Percentiles rank a stretch among this genome's conserved stretches.
Evolutionary conservation across 129 eudicot species (phyloP).

Genomic region (Helianthus tuberosus): DNA sequence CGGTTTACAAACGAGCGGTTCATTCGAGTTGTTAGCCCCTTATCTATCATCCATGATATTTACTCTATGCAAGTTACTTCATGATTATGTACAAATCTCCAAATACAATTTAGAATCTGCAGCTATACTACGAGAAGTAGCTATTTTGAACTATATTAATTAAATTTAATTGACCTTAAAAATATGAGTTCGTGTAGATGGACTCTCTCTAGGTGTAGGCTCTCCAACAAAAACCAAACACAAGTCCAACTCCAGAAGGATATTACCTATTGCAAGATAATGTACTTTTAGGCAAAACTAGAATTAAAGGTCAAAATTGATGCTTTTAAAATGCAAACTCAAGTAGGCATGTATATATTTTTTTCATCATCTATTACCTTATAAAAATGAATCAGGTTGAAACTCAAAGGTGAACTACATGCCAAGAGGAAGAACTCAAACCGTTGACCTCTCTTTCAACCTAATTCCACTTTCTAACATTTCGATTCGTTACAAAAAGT

Average conservation of each 20-base stretch:
- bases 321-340: conserved; percentile 20
- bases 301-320: conserved; percentile 15
- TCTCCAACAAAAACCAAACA: conserved; percentile 28
- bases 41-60: too few relatives aligned
- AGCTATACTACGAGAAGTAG: too few relatives aligned
- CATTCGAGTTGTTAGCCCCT: too few relatives aligned
- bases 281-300: conserved; percentile 10
- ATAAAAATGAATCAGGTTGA: neutral
- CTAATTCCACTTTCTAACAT: neutral
- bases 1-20: too few relatives aligned
- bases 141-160: too few relatives aligned
- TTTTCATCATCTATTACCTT: too few relatives aligned
- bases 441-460: neutral
- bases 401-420: conserved; percentile 18
- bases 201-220: too few relatives aligned
- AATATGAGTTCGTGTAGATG: too few relatives aligned
- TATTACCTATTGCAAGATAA: conserved; percentile 8
- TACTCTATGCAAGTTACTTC: too few relatives aligned
- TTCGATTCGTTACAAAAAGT: neutral
- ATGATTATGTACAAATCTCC: too few relatives aligned
- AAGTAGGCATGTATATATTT: conserved; percentile 9
- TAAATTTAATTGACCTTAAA: too few relatives aligned
- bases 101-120: too few relatives aligned
- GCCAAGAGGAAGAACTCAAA: conserved; percentile 17
- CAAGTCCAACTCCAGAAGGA: conserved; percentile 18